Evolutionary conservation across 2,329 filamentous ascomycete species (phyloP), one percentile per base, ranked within the genome.

Genomic region (Thielaviopsis punctulata): DNA sequence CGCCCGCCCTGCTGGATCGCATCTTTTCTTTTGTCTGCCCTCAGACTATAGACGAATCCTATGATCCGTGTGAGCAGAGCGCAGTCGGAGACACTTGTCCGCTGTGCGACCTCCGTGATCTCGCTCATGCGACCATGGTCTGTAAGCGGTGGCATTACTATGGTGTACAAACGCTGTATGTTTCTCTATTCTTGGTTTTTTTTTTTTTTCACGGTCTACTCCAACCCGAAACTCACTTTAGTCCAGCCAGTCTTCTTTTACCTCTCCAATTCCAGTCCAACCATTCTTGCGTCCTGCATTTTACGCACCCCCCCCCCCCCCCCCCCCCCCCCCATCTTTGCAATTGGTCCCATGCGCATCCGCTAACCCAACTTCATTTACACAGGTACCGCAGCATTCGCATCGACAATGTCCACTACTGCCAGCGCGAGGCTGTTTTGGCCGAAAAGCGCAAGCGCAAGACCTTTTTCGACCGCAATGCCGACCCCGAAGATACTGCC

Each of bases 341-440:
- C n/a, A 27, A 48, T 27, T 27, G 25, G 12, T 12, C 8, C 24
- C n/a, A 2, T 13, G 36, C 22, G 23, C 48, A 21, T 21, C 22
- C 27, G n/a, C 39, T 43, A 43, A 50, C 43, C 19, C 21, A 18
- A n/a, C 6, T 24, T 36, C 48, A 43, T 30, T 30, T 45, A 50
- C 52, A 33, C 60, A 93, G 86, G 58, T 94, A 93, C 65, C 81
- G 82, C 61, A 89, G 87, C 69, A 81, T 96, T 58, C 85, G 89
- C 55, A 92, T 96, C 64, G 90, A 96, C 64, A 78, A 85, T 18
- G 89, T 95, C 27, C 90, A 96, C 67, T 95, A 95, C 68, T 96
- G 90, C 70, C 80, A 84, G 57, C 82, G 85, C 60, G 90, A 96
- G 66, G 82, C 85, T 55, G 72, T 84, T 59, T 77, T 95, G 33